phyloP scores from a whole-genome alignment of 768 basidiomycete genomes.

The Mycena venus region DNA sequence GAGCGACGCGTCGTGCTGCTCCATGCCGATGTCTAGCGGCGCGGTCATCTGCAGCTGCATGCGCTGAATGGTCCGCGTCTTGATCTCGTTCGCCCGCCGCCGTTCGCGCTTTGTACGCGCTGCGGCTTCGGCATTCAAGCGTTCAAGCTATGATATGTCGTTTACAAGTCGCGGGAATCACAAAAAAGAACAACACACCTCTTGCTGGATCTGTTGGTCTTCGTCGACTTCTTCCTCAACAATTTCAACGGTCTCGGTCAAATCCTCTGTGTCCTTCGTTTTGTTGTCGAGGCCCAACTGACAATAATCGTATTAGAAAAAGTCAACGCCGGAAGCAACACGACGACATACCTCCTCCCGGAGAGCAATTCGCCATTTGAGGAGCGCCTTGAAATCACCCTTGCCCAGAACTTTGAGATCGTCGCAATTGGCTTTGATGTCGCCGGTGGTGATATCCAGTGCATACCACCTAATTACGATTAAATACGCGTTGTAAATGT shows the following conservation, averaged over 20 bases:
- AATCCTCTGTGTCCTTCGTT: constrained; percentile 78
- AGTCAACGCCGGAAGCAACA: background rate
- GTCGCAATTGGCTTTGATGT: constrained; percentile 85
- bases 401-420: constrained; percentile 98
- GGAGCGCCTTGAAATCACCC: constrained; percentile 93
- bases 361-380: constrained; percentile 91
- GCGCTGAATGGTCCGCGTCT: constrained; percentile 88
- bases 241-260: constrained; percentile 79
- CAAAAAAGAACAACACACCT: constrained; percentile 62
- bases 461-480: constrained; percentile 73
- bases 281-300: constrained; percentile 90
- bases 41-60: constrained; percentile 98
- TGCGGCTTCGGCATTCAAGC: constrained; percentile 81
- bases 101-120: constrained; percentile 84
- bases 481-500: constrained; percentile 13
- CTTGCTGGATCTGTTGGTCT: constrained; percentile 90
- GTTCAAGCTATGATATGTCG: constrained; percentile 73
- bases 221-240: constrained; percentile 81
- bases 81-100: constrained; percentile 89
- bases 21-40: constrained; percentile 95
- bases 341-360: constrained; percentile 83
- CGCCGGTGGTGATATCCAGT: constrained; percentile 78
- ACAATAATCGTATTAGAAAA: background rate
- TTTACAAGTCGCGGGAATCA: constrained; percentile 11
- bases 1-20: constrained; percentile 82